Evolutionary conservation across 176 grass and related monocot species (phyloP), one percentile per base, ranked within the genome.

Genomic region (Calamus simplicifolius): DNA sequence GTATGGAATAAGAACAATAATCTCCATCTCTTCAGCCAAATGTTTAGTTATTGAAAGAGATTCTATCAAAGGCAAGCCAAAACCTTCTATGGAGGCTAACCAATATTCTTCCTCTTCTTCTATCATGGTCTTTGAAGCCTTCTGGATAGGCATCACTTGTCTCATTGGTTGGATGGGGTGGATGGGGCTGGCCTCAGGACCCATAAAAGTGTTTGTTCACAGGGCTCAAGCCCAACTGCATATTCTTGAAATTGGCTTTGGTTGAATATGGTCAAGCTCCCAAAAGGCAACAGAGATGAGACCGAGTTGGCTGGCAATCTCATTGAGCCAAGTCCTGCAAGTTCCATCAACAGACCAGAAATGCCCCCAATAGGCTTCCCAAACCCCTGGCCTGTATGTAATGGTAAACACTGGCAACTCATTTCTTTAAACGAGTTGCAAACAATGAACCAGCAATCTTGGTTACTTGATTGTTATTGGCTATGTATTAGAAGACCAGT

Each of bases 381-480:
- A 50, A 67, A 15, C 19, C 27, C 29, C 0, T 5, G 1, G 1
- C 54, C 48, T 3, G 49, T 55, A 23, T 59, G 69, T 0, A 86
- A 60, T 0, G 80, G 25, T 48, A 58, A 86, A 74, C 30, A 65
- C 59, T n/a, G 59, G 78, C 14, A 51, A 63, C 16, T 86, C 79
- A 90, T 64, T 0, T 48, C 79, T 14, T 59, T 38, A 51, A 86
- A 86, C 13, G 88, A 84, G 77, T 87, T 93, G 84, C 88, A 87
- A 66, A 93, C 28, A 49, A 90, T 48, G 49, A 27, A 7, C 4
- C 48, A 2, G 78, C 67, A 1, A 27, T 55, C 5, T 19, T 16
- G 3, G 69, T 29, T 3, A 1, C 2, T 13, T n/a, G 48, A 10
- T 31, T 64, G 51, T 10, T 62, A 23, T 53, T 76, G 3, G 38